Base-by-base conservation (phyloP, 1,284 basidiomycete species). In the Earliella scabrosa region DNA sequence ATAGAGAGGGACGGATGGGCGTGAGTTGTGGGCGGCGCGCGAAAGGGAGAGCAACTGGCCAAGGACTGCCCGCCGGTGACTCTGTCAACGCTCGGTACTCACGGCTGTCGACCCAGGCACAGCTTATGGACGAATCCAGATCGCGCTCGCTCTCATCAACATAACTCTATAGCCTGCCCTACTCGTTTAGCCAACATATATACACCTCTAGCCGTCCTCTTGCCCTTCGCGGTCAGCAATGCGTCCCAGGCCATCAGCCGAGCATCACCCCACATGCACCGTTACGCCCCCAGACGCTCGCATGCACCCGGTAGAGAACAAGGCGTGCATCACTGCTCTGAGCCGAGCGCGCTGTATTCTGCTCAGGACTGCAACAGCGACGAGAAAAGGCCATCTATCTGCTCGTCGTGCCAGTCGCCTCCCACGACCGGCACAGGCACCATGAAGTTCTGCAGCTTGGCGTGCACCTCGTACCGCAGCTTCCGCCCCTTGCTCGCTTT, bases 391-490 rank as follows among this genome's bases (percentile, higher is more conserved):
- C 97, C 95, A 69, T 97, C 95, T 56, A 94, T 84, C 75, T 97
- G 95, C 67, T 93, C 92, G 61, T 97, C 93, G 61, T 95, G 92
- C 95, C 95, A 98, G 52, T 75, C 74, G 23, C 81, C 81, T 41
- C 75, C 54, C 35, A 62, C 40, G 1, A 83, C 76, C 6, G 86
- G 83, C 4, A 95, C 85, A 10, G 95, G 95, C 1, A 95, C 92
- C 88, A 96, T 96, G 69, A 97, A 97, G 70, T 95, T 94, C 69
- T 93, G 90, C 38, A 96, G 75, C 75, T 97, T 97, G 67, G 97
- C 93, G 68, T 97, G 95, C 1, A 93, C 87, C 58, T 96, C 90
- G 71, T 94, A 97, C 59, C 93, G 92, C 67, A 59, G 44, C 61
- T 62, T 59, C 43, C 45, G 63, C 2, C 95, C 95, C 75, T 98